A percentile compares a stretch with the other conserved stretches of the same genome.
These are phyloP conservation scores for Zea mays DNA, from an alignment of 176 grass and related monocot genomes.

Conservation along the genomic window DNA sequence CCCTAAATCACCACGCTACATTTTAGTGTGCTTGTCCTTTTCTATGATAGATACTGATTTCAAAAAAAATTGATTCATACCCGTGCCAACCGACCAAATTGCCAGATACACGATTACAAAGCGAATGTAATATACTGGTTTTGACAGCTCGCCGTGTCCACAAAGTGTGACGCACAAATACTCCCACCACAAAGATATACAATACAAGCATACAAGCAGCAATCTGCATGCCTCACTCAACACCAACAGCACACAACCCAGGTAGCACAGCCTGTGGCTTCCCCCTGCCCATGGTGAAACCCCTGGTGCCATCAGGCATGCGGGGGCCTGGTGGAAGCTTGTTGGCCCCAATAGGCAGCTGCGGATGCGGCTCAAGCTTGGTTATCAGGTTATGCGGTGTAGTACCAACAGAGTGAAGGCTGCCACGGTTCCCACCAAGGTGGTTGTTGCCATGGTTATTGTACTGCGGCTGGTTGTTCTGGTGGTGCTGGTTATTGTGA, in stretches of 20 bases:
- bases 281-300: slow-evolving; percentile 80
- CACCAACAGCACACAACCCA: slow-evolving; percentile 12
- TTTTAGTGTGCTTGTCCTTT: background rate
- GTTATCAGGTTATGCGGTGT: slow-evolving; percentile 43
- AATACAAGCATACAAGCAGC: slow-evolving; percentile 31
- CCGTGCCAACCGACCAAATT: background rate
- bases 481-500: slow-evolving; percentile 25
- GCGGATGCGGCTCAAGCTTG: slow-evolving; percentile 40
- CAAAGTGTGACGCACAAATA: background rate
- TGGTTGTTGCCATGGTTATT: slow-evolving; percentile 47
- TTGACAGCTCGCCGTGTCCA: background rate
- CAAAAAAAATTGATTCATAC: background rate
- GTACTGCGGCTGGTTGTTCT: slow-evolving; percentile 38
- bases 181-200: slow-evolving; percentile 26
- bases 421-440: slow-evolving; percentile 43
- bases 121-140: background rate
- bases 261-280: slow-evolving; percentile 45
- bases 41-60: background rate
- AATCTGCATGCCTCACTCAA: background rate
- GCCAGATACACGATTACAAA: background rate
- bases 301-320: slow-evolving; percentile 90
- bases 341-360: slow-evolving; percentile 41
- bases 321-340: slow-evolving; percentile 79
- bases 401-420: slow-evolving; percentile 47
- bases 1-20: no score